Evolutionary conservation across 2,329 filamentous ascomycete genomes (phyloP).

Genomic region (Fusarium transvaalense): DNA sequence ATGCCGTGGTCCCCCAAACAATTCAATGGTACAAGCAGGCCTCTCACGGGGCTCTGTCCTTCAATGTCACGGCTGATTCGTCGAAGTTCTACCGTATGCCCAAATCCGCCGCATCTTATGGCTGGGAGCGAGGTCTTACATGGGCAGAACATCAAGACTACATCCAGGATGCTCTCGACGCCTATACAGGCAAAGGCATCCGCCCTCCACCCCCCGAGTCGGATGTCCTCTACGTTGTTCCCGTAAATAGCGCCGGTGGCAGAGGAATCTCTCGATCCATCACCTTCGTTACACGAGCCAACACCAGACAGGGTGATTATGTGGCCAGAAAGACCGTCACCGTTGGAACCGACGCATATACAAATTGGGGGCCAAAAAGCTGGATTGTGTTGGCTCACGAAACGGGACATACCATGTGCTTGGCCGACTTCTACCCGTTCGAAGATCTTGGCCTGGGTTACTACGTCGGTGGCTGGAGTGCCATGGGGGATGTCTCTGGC

Average conservation of each 20-base stretch:
- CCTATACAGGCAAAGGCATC: conserved; percentile 22
- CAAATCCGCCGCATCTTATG: conserved; percentile 45
- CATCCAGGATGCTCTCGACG: conserved; percentile 36
- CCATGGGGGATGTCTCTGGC: conserved; percentile 54
- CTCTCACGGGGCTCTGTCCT: conserved; percentile 40
- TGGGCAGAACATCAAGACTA: conserved; percentile 28
- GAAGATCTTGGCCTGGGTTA: conserved; percentile 40
- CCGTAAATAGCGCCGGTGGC: conserved; percentile 9
- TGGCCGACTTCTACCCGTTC: conserved; percentile 54
- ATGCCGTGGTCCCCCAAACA: conserved; percentile 34
- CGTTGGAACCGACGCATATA: conserved; percentile 51
- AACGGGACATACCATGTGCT: conserved; percentile 55
- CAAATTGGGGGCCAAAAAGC: conserved; percentile 49
- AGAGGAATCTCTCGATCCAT: conserved; percentile 20
- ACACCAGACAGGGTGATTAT: neutral
- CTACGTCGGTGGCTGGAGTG: conserved; percentile 55
- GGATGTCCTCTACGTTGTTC: conserved; percentile 40
- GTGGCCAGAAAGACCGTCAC: conserved; percentile 47
- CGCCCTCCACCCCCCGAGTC: conserved; percentile 17
- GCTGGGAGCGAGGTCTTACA: conserved; percentile 27
- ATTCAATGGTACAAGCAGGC: conserved; percentile 45
- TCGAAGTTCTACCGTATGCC: conserved; percentile 48
- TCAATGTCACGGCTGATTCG: conserved; percentile 44
- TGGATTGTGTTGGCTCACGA: conserved; percentile 52
- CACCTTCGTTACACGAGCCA: neutral